A percentile compares a stretch with the other conserved stretches of the same genome.
Conservation (phyloP, 345 rosid species). For the Hevea brasiliensis region DNA sequence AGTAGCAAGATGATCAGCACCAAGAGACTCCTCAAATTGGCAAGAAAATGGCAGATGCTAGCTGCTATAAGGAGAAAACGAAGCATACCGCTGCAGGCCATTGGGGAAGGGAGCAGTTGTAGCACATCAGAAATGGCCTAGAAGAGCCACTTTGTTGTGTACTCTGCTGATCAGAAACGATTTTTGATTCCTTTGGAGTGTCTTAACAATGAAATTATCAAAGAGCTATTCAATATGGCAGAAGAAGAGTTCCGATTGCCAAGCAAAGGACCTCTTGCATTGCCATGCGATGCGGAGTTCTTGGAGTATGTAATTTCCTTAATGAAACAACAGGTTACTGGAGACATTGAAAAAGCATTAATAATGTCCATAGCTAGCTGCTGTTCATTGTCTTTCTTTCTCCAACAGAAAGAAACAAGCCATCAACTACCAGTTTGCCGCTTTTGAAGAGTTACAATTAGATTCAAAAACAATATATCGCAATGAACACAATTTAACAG, state of each 20-base stretch:
- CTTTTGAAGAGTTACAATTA: too few relatives aligned
- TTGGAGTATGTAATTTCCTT: too few relatives aligned
- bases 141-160: conserved; percentile 6
- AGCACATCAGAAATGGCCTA: neutral
- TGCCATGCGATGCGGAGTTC: too few relatives aligned
- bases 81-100: too few relatives aligned
- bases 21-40: too few relatives aligned
- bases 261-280: neutral
- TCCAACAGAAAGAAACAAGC: conserved; percentile 1
- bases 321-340: too few relatives aligned
- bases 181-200: conserved; percentile 3
- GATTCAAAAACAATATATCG: too few relatives aligned
- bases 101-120: neutral
- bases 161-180: too few relatives aligned
- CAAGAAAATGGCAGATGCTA: conserved; percentile 14
- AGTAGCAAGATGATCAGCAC: too few relatives aligned
- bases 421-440: neutral
- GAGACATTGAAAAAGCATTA: too few relatives aligned
- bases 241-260: conserved; percentile 9
- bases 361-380: too few relatives aligned
- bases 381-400: neutral
- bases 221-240: conserved; percentile 9
- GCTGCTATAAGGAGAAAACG: conserved; percentile 1
- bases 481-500: too few relatives aligned
- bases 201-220: conserved; percentile 7